Evolutionary conservation across 495 filamentous ascomycete genomes (phyloP), one percentile per base, ranked within the genome.

Genomic region (Talaromyces liani): DNA sequence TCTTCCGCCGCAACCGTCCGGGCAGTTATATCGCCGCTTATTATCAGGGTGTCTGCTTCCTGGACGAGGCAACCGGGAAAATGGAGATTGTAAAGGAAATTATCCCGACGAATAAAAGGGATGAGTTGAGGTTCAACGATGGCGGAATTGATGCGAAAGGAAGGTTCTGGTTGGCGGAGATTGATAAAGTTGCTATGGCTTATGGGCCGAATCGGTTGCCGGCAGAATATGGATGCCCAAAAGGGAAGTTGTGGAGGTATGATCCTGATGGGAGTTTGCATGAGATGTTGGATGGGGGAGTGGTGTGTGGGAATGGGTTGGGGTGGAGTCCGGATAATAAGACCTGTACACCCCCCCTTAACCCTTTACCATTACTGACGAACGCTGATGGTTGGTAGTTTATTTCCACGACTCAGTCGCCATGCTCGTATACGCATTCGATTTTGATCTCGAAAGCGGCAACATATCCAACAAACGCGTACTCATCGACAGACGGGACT

Each of bases 241-340:
- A 62, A 41, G 68, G 70, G 0, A 60, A 66, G 34, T 58, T 75
- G 6, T 74, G 73, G 73, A 64, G 73, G 53, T 75, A 71, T 69
- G 70, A 73, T 58, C 73, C 72, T 2, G 71, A 71, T 63, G 70
- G 68, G 0, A 67, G 64, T 47, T 56, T 73, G 22, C 66, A 72
- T 65, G 39, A 65, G 57, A 72, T 72, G 70, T 45, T 67, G 22
- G 34, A 51, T 8, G 69, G 65, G 9, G 68, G 68, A 1, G 55
- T 75, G 9, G 49, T 74, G 8, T 72, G 69, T 61, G 70, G 72
- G 14, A 75, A 75, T 65, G 70, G 73, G 1, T 60, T 75, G 22
- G 69, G 67, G 53, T 74, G 70, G 70, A 75, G 72, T 65, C 69
- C 67, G 22, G 70, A 75, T 63, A 73, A 73, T 61, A 69, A 71